Conservation (phyloP, 148 eudicot species). For the Dysphania ambrosioides region DNA sequence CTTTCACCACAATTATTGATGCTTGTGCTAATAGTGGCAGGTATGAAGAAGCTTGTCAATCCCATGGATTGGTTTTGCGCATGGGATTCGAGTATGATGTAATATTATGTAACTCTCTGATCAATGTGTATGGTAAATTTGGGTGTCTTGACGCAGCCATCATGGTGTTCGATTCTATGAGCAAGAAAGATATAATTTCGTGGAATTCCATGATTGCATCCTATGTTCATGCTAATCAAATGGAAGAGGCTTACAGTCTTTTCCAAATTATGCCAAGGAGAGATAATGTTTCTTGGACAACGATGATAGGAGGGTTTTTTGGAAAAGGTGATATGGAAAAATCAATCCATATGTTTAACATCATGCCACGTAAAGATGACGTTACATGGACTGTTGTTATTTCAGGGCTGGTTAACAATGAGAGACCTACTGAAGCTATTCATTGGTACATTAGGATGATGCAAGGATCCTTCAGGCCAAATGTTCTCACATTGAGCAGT, state of each 20-base stretch:
- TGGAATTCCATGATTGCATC: slow-evolving; percentile 51
- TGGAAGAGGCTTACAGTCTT: slow-evolving; percentile 41
- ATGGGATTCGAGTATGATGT: slow-evolving; percentile 48
- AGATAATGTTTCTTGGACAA: slow-evolving; percentile 57
- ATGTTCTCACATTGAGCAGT: slow-evolving; percentile 53
- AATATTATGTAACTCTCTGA: slow-evolving; percentile 50
- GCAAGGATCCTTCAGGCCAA: slow-evolving; percentile 38
- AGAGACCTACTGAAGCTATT: slow-evolving; percentile 40
- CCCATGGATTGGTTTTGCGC: slow-evolving; percentile 46
- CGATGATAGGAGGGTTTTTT: slow-evolving; percentile 55
- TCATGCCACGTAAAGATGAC: slow-evolving; percentile 53
- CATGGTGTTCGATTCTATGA: slow-evolving; percentile 35
- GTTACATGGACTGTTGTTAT: slow-evolving; percentile 69
- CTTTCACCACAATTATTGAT: slow-evolving; percentile 45
- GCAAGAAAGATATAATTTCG: slow-evolving; percentile 39
- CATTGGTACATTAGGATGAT: slow-evolving; percentile 49
- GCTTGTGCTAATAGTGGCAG: slow-evolving; percentile 47
- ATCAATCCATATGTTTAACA: slow-evolving; percentile 36
- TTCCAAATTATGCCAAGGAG: slow-evolving; percentile 41
- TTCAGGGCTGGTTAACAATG: slow-evolving; percentile 48
- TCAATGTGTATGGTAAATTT: slow-evolving; percentile 53
- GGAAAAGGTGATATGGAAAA: slow-evolving; percentile 39
- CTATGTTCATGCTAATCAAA: slow-evolving; percentile 35
- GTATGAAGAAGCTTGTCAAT: slow-evolving; percentile 47
- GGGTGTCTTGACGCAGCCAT: slow-evolving; percentile 42